Percentiles rank a stretch among this genome's conserved stretches.
phyloP scores from a whole-genome alignment of 148 eudicot species.

The Tetragonia tetragonoides region DNA sequence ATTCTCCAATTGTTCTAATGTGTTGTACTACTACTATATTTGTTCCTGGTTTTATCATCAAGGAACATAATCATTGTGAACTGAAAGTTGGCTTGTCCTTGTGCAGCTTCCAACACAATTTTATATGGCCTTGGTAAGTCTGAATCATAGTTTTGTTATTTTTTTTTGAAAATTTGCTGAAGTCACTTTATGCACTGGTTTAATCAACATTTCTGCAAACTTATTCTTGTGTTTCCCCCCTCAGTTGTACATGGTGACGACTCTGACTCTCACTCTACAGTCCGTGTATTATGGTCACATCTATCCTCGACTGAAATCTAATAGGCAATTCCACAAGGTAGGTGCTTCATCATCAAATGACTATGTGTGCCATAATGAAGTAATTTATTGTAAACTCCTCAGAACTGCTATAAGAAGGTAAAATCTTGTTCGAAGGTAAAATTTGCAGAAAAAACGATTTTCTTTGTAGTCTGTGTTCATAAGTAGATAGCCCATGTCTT shows the following conservation, averaged over 20 bases:
- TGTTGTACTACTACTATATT: background rate
- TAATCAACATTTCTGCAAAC: background rate
- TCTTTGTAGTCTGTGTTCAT: no score
- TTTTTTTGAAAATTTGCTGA: no score
- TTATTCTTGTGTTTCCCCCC: constrained; percentile 1
- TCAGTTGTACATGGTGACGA: constrained; percentile 62
- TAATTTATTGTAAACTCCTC: background rate
- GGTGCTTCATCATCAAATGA: constrained; percentile 6
- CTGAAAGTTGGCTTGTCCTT: constrained; percentile 10
- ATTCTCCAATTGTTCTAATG: background rate
- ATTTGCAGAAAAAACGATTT: background rate
- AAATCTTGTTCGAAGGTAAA: background rate
- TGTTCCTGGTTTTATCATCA: background rate
- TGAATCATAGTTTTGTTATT: background rate
- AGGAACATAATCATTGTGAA: background rate
- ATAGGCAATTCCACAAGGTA: constrained; percentile 45
- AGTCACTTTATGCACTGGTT: background rate
- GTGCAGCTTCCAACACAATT: constrained; percentile 85
- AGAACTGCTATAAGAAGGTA: background rate
- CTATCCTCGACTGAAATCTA: constrained; percentile 46
- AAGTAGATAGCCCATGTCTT: no score
- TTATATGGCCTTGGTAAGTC: constrained; percentile 72
- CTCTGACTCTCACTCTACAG: constrained; percentile 54
- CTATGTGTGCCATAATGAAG: background rate
- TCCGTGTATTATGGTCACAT: constrained; percentile 61